These are phyloP conservation scores for Arthrobotrys sinensis DNA, from an alignment of 2,329 filamentous ascomycete species.

Conservation along the genomic window DNA sequence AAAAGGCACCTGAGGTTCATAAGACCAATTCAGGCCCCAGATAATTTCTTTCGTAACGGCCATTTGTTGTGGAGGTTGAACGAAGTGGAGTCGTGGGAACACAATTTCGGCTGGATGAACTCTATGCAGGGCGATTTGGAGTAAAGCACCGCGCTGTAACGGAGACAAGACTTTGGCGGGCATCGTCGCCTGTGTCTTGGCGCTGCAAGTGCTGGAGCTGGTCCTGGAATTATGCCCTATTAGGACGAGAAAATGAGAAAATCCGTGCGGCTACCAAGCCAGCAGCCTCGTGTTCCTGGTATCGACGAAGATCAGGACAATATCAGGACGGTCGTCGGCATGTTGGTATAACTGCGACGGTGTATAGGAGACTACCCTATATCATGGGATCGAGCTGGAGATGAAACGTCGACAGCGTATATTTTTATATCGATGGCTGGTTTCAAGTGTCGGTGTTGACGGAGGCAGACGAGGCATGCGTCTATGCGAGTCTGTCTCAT, in stretches of 20 bases:
- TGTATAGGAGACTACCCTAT: neutral
- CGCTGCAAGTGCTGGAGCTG: slow-evolving; percentile 33
- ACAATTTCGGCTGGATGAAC: slow-evolving; percentile 55
- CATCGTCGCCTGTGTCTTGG: slow-evolving; percentile 51
- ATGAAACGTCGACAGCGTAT: slow-evolving; percentile 15
- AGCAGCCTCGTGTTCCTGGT: slow-evolving; percentile 17
- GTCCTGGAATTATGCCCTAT: slow-evolving; percentile 34
- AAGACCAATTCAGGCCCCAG: slow-evolving; percentile 18
- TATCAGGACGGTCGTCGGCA: slow-evolving; percentile 20
- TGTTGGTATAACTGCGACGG: no score
- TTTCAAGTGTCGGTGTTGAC: slow-evolving; percentile 13
- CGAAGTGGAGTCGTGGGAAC: slow-evolving; percentile 45
- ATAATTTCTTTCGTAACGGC: slow-evolving; percentile 31
- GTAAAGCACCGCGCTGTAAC: slow-evolving; percentile 39
- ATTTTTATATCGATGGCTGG: slow-evolving; percentile 40
- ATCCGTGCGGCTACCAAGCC: slow-evolving; percentile 30
- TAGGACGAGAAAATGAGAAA: slow-evolving; percentile 35
- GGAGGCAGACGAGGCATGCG: slow-evolving; percentile 4
- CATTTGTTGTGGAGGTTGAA: slow-evolving; percentile 32
- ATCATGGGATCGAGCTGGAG: neutral
- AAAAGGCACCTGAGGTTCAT: slow-evolving; percentile 30
- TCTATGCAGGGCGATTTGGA: slow-evolving; percentile 21
- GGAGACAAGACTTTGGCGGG: slow-evolving; percentile 26
- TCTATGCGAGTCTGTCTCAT: slow-evolving; percentile 27
- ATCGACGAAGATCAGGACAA: slow-evolving; percentile 10